Base-by-base conservation (phyloP, 2,329 filamentous ascomycete genomes). In the Cladophialophora yegresii region DNA sequence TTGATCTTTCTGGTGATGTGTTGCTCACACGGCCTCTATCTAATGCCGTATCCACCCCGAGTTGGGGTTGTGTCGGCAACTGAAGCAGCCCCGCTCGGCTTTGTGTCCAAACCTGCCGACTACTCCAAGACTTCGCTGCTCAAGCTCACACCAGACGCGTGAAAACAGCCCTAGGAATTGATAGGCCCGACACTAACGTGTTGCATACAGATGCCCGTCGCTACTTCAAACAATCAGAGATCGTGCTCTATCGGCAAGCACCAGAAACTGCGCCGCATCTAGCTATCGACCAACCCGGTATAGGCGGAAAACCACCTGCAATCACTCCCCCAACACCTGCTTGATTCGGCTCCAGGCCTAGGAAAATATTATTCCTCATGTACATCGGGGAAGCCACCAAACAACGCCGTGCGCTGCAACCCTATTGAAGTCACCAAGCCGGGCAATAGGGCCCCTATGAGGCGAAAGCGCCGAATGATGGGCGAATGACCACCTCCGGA, bases 211-310 rank as follows among this genome's bases (percentile, higher is more conserved):
- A 99, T 77, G 95, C 95, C 56, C 88, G 95, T 73, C 87, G 95
- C 73, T 99, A 99, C 81, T 99, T 99, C 81, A 99, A 99, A 79
- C 95, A 99, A 78, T 97, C 92, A 58, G 95, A 99, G 80, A 99
- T 99, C 75, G 93, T 97, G 64, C 87, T 99, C 58, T 98, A 90
- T 81, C 88, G 95, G 70, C 95, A 98, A 74, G 77, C 80, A 28
- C 80, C 80, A 55, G 80, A 82, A 66, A 40, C 63, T 13, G 50
- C 59, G 33, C 71, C 60, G 49, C 62, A 66, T 30, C 56, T 72
- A 36, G 69, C 69, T 4, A 69, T 67, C 28, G 71, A 71, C 54
- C 65, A 66, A 40, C 71, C 71, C 13, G 63, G 64, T 20, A 54
- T 69, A 10, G 71, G 71, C 45, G 71, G 71, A 4, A 72, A 71